Conservation (phyloP, 768 basidiomycete genomes). For the Mycena maculata region DNA sequence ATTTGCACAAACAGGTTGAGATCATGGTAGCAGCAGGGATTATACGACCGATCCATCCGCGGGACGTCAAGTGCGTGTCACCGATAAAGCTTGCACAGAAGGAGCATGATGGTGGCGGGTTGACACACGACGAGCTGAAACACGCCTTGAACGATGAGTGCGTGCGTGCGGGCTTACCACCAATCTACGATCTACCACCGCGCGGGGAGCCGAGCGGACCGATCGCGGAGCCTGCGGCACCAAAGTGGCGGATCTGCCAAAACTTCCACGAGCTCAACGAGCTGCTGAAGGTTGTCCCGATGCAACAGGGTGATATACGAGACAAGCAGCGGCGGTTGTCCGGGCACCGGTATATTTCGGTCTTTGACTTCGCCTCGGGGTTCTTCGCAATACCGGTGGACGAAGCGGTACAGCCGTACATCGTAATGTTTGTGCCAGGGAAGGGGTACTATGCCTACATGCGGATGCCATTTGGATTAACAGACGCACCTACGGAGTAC, state of each 20-base stretch:
- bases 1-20: slow-evolving; percentile 45
- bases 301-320: slow-evolving; percentile 52
- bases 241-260: slow-evolving; percentile 50
- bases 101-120: slow-evolving; percentile 42
- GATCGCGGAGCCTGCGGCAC: background rate
- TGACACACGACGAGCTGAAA: slow-evolving; percentile 48
- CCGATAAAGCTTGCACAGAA: slow-evolving; percentile 52
- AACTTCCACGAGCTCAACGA: slow-evolving; percentile 51
- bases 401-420: slow-evolving; percentile 40
- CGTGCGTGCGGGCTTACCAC: slow-evolving; percentile 37
- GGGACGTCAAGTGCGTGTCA: slow-evolving; percentile 49
- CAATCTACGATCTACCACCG: slow-evolving; percentile 38
- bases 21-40: slow-evolving; percentile 49
- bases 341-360: slow-evolving; percentile 49
- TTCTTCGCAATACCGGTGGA: slow-evolving; percentile 44
- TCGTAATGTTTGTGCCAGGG: slow-evolving; percentile 51
- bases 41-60: slow-evolving; percentile 41
- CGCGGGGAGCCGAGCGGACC: background rate
- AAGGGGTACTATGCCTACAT: slow-evolving; percentile 50
- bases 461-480: slow-evolving; percentile 55
- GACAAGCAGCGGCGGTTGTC: slow-evolving; percentile 50
- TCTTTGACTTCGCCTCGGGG: slow-evolving; percentile 53
- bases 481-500: slow-evolving; percentile 52
- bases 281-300: slow-evolving; percentile 41
- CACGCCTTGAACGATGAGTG: slow-evolving; percentile 50